Percentiles rank a stretch among this genome's conserved stretches.
These are phyloP conservation scores for Penicillium longicatenatum DNA, from an alignment of 495 filamentous ascomycete species.

Conservation along the genomic window DNA sequence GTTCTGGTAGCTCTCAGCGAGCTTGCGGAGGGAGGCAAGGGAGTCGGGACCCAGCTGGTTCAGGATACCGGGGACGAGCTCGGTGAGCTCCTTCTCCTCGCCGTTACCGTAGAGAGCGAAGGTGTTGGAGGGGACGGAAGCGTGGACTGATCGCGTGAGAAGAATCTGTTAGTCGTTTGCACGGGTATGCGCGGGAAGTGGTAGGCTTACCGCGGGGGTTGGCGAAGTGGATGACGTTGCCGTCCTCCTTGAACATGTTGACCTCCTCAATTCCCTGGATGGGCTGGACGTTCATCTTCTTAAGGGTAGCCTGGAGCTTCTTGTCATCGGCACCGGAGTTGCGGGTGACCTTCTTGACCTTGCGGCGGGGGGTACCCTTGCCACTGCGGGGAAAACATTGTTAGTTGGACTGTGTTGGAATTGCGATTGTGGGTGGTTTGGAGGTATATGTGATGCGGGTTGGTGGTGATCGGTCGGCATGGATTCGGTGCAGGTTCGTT, in stretches of 20 bases:
- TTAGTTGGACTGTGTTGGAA: constrained; percentile 11
- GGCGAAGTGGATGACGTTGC: constrained; percentile 99
- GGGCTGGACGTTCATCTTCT: constrained; percentile 95
- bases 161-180: background rate
- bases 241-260: constrained; percentile 99
- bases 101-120: constrained; percentile 99
- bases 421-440: constrained; percentile 8
- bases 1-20: constrained; percentile 99
- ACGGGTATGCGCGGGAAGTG: background rate
- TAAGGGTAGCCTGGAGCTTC: constrained; percentile 93
- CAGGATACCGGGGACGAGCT: constrained; percentile 98
- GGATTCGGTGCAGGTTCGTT: constrained; percentile 2
- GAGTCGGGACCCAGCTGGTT: constrained; percentile 99
- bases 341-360: constrained; percentile 96
- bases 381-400: constrained; percentile 58
- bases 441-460: background rate
- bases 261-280: constrained; percentile 99
- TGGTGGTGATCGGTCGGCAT: constrained; percentile 3
- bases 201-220: constrained; percentile 81
- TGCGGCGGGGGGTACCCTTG: constrained; percentile 96
- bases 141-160: constrained; percentile 92
- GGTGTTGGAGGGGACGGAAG: constrained; percentile 92
- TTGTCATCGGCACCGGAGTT: constrained; percentile 93
- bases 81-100: constrained; percentile 99
- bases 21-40: constrained; percentile 95